Conservation (phyloP, 208 protist genomes). For the Crithidia mellificae region DNA sequence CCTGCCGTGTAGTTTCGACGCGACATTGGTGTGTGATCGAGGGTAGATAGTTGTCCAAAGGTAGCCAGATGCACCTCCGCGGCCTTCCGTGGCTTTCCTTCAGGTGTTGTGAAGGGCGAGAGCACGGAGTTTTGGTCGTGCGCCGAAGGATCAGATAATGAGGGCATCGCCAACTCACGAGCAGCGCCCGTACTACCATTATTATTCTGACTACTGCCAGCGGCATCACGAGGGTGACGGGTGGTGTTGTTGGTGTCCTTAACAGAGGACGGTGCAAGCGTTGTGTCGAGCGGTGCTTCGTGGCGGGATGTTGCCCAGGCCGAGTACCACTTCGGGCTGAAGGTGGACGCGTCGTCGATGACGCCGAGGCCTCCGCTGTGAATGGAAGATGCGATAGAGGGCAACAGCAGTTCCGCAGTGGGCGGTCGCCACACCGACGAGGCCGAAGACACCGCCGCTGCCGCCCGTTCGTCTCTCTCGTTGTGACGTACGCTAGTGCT, state of each 20-base stretch:
- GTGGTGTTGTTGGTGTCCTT: neutral
- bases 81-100: neutral
- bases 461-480: no score
- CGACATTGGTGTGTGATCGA: neutral
- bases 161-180: neutral
- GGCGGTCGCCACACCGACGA: neutral
- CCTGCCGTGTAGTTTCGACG: neutral
- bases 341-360: neutral
- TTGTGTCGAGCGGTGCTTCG: neutral
- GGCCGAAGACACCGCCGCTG: no score
- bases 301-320: neutral
- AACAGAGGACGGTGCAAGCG: neutral
- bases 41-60: neutral
- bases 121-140: neutral
- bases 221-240: no score
- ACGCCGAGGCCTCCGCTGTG: slow-evolving; percentile 2
- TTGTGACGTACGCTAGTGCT: no score
- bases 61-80: neutral
- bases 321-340: slow-evolving; percentile 2
- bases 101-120: neutral
- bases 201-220: no score
- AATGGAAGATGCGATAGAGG: slow-evolving; percentile 12
- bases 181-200: neutral
- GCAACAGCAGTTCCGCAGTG: neutral
- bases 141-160: neutral